Evolutionary conservation across 495 filamentous ascomycete genomes (phyloP).

Genomic region (Cercophora sp.): DNA sequence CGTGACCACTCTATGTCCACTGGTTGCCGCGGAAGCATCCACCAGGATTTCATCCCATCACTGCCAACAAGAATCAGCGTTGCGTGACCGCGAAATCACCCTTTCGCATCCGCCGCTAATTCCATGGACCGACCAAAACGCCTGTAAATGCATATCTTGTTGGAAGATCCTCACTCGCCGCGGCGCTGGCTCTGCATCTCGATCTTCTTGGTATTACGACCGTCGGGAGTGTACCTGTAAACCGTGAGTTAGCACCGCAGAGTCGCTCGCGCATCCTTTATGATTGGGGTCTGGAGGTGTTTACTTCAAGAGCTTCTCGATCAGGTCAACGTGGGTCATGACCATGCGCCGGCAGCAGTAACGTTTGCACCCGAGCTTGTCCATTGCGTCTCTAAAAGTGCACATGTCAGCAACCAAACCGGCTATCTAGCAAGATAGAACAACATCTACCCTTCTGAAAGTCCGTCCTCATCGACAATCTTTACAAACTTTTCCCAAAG

Average conservation of each 20-base stretch:
- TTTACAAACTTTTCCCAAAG: slow-evolving; percentile 93
- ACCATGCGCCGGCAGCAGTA: slow-evolving; percentile 99
- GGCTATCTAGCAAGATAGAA: background rate
- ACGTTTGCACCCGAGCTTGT: slow-evolving; percentile 83
- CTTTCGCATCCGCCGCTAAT: background rate
- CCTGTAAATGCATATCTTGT: background rate
- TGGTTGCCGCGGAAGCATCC: too few relatives aligned
- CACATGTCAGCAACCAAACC: background rate
- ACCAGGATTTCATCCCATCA: too few relatives aligned
- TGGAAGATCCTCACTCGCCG: too few relatives aligned
- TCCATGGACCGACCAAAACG: background rate
- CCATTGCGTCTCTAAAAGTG: slow-evolving; percentile 68
- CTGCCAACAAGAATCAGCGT: too few relatives aligned
- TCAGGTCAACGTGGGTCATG: slow-evolving; percentile 99
- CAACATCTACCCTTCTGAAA: slow-evolving; percentile 66
- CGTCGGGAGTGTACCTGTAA: slow-evolving; percentile 47
- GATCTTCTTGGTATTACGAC: slow-evolving; percentile 52
- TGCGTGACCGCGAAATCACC: background rate
- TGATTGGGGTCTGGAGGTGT: slow-evolving; percentile 12
- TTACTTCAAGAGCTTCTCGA: slow-evolving; percentile 96
- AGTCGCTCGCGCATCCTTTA: too few relatives aligned
- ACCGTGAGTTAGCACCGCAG: background rate
- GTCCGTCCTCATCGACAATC: slow-evolving; percentile 73
- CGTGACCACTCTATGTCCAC: too few relatives aligned
- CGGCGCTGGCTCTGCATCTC: slow-evolving; percentile 5